phyloP scores from a whole-genome alignment of 331 rosid genomes.

The Arachis monticola region DNA sequence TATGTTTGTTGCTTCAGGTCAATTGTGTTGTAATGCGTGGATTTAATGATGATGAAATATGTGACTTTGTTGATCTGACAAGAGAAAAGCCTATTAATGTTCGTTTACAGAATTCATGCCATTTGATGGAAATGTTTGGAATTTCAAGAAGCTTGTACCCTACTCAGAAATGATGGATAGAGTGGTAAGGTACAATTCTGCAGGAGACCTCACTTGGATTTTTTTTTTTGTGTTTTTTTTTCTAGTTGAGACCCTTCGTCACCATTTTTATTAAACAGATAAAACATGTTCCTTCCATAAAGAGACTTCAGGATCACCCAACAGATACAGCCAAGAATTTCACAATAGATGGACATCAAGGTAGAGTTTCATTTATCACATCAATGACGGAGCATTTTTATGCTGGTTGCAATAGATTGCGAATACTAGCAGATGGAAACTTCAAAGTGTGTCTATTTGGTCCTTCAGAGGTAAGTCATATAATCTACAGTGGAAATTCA shows the following conservation, averaged over 20 bases:
- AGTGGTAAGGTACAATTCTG: slow-evolving; percentile 91
- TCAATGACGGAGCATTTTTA: slow-evolving; percentile 98
- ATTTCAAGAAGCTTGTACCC: slow-evolving; percentile 91
- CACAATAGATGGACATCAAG: slow-evolving; percentile 73
- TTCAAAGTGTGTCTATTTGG: slow-evolving; percentile 96
- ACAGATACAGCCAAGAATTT: slow-evolving; percentile 95
- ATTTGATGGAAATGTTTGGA: slow-evolving; percentile 99
- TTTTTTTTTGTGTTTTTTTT: background rate
- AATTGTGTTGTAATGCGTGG: slow-evolving; percentile 96
- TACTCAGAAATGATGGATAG: slow-evolving; percentile 87
- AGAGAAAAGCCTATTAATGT: slow-evolving; percentile 75
- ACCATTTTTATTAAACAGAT: slow-evolving; percentile 50
- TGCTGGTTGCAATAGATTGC: slow-evolving; percentile 96
- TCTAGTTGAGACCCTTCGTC: slow-evolving; percentile 22
- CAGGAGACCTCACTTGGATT: slow-evolving; percentile 37
- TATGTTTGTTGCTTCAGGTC: slow-evolving; percentile 56
- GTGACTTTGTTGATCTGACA: slow-evolving; percentile 83
- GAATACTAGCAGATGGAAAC: slow-evolving; percentile 94
- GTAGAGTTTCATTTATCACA: slow-evolving; percentile 84
- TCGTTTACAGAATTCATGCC: slow-evolving; percentile 98
- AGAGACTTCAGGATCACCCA: slow-evolving; percentile 78
- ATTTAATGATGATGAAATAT: slow-evolving; percentile 89
- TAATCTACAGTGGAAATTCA: slow-evolving; percentile 29
- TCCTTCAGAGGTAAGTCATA: slow-evolving; percentile 78
- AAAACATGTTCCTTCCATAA: slow-evolving; percentile 56